Percentiles rank a stretch among this genome's conserved stretches.
Conservation (phyloP, 306 rosid genomes). For the Glycyrrhiza uralensis region DNA sequence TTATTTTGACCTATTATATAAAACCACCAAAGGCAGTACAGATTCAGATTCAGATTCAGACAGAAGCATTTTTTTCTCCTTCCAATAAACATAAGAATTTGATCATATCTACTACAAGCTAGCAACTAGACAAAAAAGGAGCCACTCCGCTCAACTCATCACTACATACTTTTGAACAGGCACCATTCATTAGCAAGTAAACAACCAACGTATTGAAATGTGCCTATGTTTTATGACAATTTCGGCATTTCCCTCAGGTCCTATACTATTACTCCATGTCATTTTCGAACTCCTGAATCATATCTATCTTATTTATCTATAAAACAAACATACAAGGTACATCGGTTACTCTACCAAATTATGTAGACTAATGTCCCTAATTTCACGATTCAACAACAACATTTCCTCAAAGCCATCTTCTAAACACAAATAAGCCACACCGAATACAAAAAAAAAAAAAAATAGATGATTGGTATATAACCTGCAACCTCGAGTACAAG, state of each 20-base stretch:
- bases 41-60: background rate
- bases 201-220: background rate
- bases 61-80: background rate
- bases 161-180: background rate
- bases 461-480: background rate
- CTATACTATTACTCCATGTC: background rate
- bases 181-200: background rate
- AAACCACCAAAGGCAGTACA: background rate
- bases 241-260: background rate
- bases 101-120: background rate
- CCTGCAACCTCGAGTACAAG: constrained; percentile 99
- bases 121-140: background rate
- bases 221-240: background rate
- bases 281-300: background rate
- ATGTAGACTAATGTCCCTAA: background rate
- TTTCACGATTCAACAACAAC: background rate
- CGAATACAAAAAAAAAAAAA: background rate
- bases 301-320: background rate
- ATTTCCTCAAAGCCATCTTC: background rate
- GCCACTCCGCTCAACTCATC: background rate
- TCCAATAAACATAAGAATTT: background rate
- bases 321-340: background rate
- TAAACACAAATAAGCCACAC: background rate
- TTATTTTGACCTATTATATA: background rate
- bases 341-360: background rate